Evolutionary conservation across 352 stramenopile species (phyloP).

Genomic region (Blastocystis sp.): DNA sequence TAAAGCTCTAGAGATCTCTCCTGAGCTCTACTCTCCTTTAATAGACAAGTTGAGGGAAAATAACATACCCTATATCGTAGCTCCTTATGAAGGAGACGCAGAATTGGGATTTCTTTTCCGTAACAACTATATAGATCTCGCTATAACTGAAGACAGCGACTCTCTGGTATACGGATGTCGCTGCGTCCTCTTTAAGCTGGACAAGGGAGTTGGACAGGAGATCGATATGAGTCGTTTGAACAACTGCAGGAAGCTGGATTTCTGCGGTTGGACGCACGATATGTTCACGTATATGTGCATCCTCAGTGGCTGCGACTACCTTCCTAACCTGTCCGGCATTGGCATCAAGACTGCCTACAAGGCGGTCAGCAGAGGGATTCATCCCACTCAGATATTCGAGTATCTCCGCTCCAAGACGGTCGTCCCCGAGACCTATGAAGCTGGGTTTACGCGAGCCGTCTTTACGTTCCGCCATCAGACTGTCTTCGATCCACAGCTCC

Average conservation of each 20-base stretch:
- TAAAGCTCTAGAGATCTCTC: slow-evolving; percentile 69
- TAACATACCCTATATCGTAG: slow-evolving; percentile 82
- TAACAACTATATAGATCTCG: slow-evolving; percentile 77
- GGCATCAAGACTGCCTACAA: slow-evolving; percentile 78
- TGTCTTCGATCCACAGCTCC: slow-evolving; percentile 75
- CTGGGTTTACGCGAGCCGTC: slow-evolving; percentile 68
- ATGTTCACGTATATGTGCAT: slow-evolving; percentile 78
- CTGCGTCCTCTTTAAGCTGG: slow-evolving; percentile 87
- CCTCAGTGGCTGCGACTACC: slow-evolving; percentile 81
- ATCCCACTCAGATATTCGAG: slow-evolving; percentile 67
- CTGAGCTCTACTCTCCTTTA: slow-evolving; percentile 68
- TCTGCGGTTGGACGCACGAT: slow-evolving; percentile 76
- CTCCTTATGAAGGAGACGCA: slow-evolving; percentile 94
- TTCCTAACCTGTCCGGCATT: slow-evolving; percentile 71
- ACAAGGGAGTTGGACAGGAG: slow-evolving; percentile 76
- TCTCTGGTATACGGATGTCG: slow-evolving; percentile 85
- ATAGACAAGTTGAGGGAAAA: slow-evolving; percentile 66
- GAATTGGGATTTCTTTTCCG: slow-evolving; percentile 86
- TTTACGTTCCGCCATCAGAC: slow-evolving; percentile 80
- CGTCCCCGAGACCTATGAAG: slow-evolving; percentile 65
- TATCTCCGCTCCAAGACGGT: background rate
- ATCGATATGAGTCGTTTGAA: slow-evolving; percentile 76
- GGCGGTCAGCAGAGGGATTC: slow-evolving; percentile 70
- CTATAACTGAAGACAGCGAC: slow-evolving; percentile 93
- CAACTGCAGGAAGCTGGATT: slow-evolving; percentile 75